Percentiles rank a stretch among this genome's conserved stretches.
These are phyloP conservation scores for Rhodocollybia butyracea DNA, from an alignment of 768 basidiomycete genomes.

Conservation along the genomic window DNA sequence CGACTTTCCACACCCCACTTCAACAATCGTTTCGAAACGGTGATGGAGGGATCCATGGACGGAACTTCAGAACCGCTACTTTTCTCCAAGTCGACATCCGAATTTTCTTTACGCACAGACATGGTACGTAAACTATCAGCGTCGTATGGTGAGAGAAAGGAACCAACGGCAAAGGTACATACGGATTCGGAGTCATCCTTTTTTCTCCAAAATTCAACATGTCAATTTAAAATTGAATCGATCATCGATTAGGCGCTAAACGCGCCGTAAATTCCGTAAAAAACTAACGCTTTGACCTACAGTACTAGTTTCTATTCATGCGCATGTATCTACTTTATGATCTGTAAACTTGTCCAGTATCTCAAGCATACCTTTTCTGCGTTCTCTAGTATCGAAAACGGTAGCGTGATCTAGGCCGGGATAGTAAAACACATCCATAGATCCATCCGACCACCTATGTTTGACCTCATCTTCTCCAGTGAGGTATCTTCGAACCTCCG, in stretches of 20 bases:
- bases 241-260: no score
- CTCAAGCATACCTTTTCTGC: constrained; percentile 25
- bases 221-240: no score
- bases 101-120: no score
- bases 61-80: background rate
- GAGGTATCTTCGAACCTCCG: constrained; percentile 32
- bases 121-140: no score
- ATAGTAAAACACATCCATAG: constrained; percentile 29
- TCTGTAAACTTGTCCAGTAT: constrained; percentile 18
- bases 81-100: background rate
- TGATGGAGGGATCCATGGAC: background rate
- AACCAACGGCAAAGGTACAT: no score
- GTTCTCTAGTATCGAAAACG: constrained; percentile 32
- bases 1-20: constrained; percentile 5
- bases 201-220: no score
- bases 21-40: constrained; percentile 1
- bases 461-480: constrained; percentile 19
- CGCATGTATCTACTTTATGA: no score
- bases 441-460: constrained; percentile 13
- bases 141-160: no score
- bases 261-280: no score
- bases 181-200: no score
- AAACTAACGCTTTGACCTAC: no score
- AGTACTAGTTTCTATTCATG: no score
- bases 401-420: constrained; percentile 37